Base-by-base conservation (phyloP, 768 basidiomycete species). In the Rhizopogon vesiculosus region DNA sequence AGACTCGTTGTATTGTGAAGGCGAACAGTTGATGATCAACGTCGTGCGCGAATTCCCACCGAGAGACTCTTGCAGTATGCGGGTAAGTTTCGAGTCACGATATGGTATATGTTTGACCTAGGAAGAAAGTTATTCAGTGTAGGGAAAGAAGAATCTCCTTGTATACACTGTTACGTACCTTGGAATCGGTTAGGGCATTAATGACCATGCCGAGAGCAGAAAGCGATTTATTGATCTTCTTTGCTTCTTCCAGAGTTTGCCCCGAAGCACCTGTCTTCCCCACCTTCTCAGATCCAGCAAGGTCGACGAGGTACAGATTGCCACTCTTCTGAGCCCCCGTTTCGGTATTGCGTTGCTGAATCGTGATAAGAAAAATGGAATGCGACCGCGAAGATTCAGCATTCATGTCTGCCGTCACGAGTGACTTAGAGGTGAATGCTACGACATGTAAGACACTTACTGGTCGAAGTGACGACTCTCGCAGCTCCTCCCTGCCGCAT, bases 201-300 rank as follows among this genome's bases (percentile, higher is more conserved):
- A 99, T 99, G 66, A 99, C 97, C 94, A 98, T 98, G 39, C 97
- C 97, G 59, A 99, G 82, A 10, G 97, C 97, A 16, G 93, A 96
- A 28, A 99, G 76, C 29, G 91, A 93, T 73, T 99, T 99, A 78
- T 99, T 99, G 76, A 99, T 99, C 81, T 99, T 99, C 85, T 99
- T 99, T 13, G 97, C 97, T 73, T 99, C 97, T 72, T 99, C 97
- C 7, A 99, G 76, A 25, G 97, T 99, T 71, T 99, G 98, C 1
- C 97, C 97, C 2, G 95, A 98, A 50, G 97, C 97, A 18, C 97
- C 97, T 42, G 97, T 99, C 79, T 99, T 99, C 46, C 96, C 96
- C 55, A 99, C 95, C 74, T 99, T 99, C 74, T 99, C 97, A 19
- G 93, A 97, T 64, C 97, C 97, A 54, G 97, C 97, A 60, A 99